Evolutionary conservation across 345 rosid genomes (phyloP), one percentile per base, ranked within the genome.

Genomic region (Rhodomyrtus tomentosa): DNA sequence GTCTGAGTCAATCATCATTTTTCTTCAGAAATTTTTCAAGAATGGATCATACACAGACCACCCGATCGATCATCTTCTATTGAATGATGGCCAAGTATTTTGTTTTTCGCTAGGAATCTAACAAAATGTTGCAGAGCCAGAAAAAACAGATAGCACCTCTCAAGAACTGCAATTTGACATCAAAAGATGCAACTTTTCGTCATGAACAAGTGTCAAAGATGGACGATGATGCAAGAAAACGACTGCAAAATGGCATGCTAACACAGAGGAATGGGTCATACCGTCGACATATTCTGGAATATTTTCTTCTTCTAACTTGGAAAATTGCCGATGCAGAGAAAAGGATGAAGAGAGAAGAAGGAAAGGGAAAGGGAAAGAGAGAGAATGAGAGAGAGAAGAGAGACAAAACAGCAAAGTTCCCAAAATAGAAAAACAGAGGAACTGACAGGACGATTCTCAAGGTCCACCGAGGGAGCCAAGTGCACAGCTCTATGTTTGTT

Each of bases 241-340:
- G n/a, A 81, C 54, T 68, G 45, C 79, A 83, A 40, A 40, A 38
- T 20, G 36, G 29, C 13, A 80, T 5, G 50, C 24, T 6, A 25
- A 58, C 32, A 29, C 50, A 5, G 7, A 72, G 18, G 50, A 48
- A 27, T 82, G 20, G 27, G 73, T 53, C 84, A 36, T 86, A 89
- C 91, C 79, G 91, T 49, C 62, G 88, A 54, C 89, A 88, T 87
- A 36, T 76, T 40, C 40, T 51, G 12, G 16, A 80, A 58, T 51
- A 55, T 27, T 7, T 84, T 15, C 21, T 76, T 80, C 29, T 80
- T 42, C 38, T 3, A 24, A 49, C 54, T n/a, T 49, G 32, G 25
- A 45, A 56, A 27, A 82, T 62, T 55, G 82, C 56, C 5, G 82
- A 68, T 74, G 68, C 73, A 68, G n/a, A 18, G 85, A 9, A 48